Evolutionary conservation across 768 basidiomycete genomes (phyloP).

Genomic region (Clavulina sp.): DNA sequence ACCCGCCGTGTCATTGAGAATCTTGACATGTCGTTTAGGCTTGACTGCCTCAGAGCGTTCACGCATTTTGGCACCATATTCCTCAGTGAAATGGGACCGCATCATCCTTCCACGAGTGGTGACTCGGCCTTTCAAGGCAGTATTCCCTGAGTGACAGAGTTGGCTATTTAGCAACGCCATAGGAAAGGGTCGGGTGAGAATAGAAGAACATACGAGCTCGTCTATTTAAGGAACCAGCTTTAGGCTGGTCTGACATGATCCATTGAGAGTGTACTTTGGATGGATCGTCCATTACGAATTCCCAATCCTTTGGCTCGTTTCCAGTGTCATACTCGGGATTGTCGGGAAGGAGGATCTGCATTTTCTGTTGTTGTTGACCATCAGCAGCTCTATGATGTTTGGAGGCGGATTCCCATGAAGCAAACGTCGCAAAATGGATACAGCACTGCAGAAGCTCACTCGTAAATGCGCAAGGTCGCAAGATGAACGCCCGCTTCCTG

Average conservation of each 20-base stretch:
- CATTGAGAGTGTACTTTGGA: constrained; percentile 15
- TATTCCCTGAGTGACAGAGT: no score
- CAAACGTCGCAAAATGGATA: not conserved
- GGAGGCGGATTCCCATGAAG: not conserved
- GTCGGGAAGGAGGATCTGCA: constrained; percentile 5
- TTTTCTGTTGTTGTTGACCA: not conserved
- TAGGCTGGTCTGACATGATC: constrained; percentile 16
- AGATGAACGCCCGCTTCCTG: constrained; percentile 20
- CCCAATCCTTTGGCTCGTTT: constrained; percentile 17
- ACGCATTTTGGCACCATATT: constrained; percentile 11
- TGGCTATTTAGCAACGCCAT: no score
- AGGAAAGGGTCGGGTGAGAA: no score
- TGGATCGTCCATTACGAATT: constrained; percentile 20
- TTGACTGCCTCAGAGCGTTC: constrained; percentile 8
- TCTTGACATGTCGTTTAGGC: constrained; percentile 9
- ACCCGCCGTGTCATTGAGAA: constrained; percentile 10
- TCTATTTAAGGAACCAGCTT: constrained; percentile 12
- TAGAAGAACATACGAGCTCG: no score
- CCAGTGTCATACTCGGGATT: constrained; percentile 12
- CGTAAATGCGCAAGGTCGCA: constrained; percentile 22
- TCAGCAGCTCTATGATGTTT: not conserved
- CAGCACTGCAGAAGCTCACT: constrained; percentile 2
- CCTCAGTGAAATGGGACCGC: no score
- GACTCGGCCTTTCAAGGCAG: constrained; percentile 2
- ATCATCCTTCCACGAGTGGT: no score